These are phyloP conservation scores for Myriosclerotinia scirpicola DNA, from an alignment of 2,329 filamentous ascomycete species.

Conservation along the genomic window DNA sequence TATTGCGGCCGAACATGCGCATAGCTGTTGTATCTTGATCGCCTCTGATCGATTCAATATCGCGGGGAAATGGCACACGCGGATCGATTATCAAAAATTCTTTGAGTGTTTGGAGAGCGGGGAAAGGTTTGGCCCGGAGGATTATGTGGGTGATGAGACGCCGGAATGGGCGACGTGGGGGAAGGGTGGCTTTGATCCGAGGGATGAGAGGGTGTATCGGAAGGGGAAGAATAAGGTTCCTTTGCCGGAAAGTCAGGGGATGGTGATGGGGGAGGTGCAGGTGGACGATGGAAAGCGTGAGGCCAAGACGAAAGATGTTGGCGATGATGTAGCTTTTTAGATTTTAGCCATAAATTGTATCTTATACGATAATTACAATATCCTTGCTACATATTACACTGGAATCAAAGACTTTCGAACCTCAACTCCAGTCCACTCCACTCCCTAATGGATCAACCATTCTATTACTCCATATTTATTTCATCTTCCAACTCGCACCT, in stretches of 20 bases:
- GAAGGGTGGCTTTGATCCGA: slow-evolving; percentile 88
- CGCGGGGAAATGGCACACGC: slow-evolving; percentile 81
- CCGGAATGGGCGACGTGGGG: slow-evolving; percentile 96
- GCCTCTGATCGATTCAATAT: slow-evolving; percentile 78
- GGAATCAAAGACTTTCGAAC: no score
- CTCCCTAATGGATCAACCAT: no score
- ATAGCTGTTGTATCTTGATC: slow-evolving; percentile 88
- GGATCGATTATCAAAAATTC: slow-evolving; percentile 88
- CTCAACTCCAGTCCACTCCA: no score
- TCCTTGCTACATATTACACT: background rate
- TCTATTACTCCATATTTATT: no score
- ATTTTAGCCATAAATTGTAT: background rate
- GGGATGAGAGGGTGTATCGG: slow-evolving; percentile 81
- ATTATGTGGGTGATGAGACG: slow-evolving; percentile 83
- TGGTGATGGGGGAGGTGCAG: slow-evolving; percentile 19
- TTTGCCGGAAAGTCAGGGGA: slow-evolving; percentile 30
- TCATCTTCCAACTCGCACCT: no score
- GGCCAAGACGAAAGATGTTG: background rate
- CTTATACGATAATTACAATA: background rate
- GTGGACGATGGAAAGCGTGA: background rate
- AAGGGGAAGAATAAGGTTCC: slow-evolving; percentile 63
- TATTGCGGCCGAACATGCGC: slow-evolving; percentile 91
- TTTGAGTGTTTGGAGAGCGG: slow-evolving; percentile 76
- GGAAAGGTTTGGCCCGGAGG: slow-evolving; percentile 75
- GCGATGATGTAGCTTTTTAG: slow-evolving; percentile 1